These are phyloP conservation scores for Solanum corneliomulleri DNA, from an alignment of 257 asterid species.

Conservation along the genomic window DNA sequence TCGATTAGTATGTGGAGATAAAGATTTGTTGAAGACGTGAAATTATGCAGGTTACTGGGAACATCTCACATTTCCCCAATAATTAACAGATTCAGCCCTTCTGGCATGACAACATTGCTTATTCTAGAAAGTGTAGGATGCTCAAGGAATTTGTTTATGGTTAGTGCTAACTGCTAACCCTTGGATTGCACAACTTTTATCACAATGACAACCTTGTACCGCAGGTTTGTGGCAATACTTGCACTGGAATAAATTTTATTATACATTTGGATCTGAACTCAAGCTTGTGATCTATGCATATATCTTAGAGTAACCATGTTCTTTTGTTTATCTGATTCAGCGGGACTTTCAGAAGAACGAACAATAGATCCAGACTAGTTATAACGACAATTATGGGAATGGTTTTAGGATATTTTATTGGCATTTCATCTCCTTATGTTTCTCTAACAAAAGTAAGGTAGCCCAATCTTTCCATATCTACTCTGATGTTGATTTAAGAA, in stretches of 20 bases:
- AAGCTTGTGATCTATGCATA: background rate
- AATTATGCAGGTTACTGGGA: background rate
- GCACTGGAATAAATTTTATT: background rate
- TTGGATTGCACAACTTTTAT: slow-evolving; percentile 38
- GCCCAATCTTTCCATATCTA: background rate
- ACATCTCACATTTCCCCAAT: background rate
- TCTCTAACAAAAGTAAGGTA: slow-evolving; percentile 61
- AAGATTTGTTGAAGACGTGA: background rate
- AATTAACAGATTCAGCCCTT: slow-evolving; percentile 12
- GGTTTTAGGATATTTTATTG: slow-evolving; percentile 83
- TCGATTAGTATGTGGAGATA: background rate
- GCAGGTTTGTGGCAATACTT: slow-evolving; percentile 39
- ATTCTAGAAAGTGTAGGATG: slow-evolving; percentile 22
- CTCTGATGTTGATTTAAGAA: background rate
- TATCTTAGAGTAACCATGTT: background rate
- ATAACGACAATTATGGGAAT: slow-evolving; percentile 79
- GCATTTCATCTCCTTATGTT: slow-evolving; percentile 87
- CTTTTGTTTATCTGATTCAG: slow-evolving; percentile 11
- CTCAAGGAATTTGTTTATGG: slow-evolving; percentile 35
- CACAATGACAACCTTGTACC: slow-evolving; percentile 74
- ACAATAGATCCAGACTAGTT: slow-evolving; percentile 59
- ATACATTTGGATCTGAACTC: background rate
- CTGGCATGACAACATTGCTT: slow-evolving; percentile 9
- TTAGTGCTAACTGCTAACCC: slow-evolving; percentile 25
- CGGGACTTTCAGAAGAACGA: slow-evolving; percentile 64